phyloP scores from a whole-genome alignment of 1,139 yeast species.

The Debaryomyces robertsiae region DNA sequence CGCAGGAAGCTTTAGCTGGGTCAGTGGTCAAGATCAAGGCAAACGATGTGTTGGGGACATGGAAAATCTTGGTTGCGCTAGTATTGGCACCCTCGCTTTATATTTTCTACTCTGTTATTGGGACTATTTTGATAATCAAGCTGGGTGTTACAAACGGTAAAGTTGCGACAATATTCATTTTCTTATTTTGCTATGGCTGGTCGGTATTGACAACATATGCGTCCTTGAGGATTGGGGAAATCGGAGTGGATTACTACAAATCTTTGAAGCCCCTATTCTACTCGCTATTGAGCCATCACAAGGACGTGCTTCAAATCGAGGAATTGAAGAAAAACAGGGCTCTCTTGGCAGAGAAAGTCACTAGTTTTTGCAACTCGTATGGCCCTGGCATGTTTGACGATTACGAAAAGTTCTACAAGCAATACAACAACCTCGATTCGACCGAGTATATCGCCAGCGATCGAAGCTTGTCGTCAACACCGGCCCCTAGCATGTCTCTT shows the following conservation, averaged over 20 bases:
- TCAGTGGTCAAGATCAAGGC: conserved; percentile 50
- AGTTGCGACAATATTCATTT: conserved; percentile 23
- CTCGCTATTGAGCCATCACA: conserved; percentile 46
- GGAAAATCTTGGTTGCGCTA: conserved; percentile 50
- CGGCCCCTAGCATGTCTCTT: conserved; percentile 8
- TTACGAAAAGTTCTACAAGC: conserved; percentile 36
- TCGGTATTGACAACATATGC: conserved; percentile 47
- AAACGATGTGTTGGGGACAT: conserved; percentile 48
- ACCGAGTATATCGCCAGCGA: conserved; percentile 13
- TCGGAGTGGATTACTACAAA: conserved; percentile 43
- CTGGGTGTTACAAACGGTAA: conserved; percentile 19
- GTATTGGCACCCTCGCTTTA: conserved; percentile 47
- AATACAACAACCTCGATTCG: conserved; percentile 23
- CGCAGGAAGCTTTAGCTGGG: conserved; percentile 44
- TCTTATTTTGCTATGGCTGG: conserved; percentile 38
- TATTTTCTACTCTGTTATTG: conserved; percentile 43
- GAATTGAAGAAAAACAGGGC: conserved; percentile 58
- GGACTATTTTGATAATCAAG: conserved; percentile 33
- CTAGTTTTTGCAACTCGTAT: conserved; percentile 65
- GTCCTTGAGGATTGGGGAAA: conserved; percentile 46
- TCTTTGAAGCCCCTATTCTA: conserved; percentile 41
- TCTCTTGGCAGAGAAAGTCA: conserved; percentile 58
- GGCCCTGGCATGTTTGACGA: conserved; percentile 85
- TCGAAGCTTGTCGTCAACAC: neutral
- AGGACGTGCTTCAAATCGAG: conserved; percentile 41